phyloP scores from a whole-genome alignment of 306 rosid species.

The Trifolium pratense region DNA sequence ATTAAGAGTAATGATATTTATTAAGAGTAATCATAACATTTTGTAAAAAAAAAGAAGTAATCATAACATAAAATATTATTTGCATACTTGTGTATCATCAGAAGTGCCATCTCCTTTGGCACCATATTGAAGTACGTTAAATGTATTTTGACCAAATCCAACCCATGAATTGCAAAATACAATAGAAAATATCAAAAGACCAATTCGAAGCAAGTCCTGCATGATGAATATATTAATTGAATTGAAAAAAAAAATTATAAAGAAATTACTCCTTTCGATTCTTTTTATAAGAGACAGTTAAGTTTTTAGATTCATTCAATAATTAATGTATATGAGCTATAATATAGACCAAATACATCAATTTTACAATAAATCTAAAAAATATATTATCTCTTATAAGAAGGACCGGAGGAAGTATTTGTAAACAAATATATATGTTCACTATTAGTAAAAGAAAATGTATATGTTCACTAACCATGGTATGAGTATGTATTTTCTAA shows the following conservation, averaged over 20 bases:
- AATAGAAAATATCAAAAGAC: slow-evolving; percentile 1
- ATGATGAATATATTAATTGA: background rate
- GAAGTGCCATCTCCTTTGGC: slow-evolving; percentile 47
- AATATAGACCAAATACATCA: too few relatives aligned
- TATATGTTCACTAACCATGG: background rate
- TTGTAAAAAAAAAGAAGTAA: background rate
- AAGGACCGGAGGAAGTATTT: too few relatives aligned
- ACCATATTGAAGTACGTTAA: slow-evolving; percentile 45
- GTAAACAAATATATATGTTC: too few relatives aligned
- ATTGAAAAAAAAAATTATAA: background rate
- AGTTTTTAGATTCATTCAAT: too few relatives aligned
- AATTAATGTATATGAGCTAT: too few relatives aligned
- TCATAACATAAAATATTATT: background rate
- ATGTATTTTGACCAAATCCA: slow-evolving; percentile 3
- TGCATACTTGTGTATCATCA: slow-evolving; percentile 42
- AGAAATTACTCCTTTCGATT: too few relatives aligned
- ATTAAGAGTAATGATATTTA: too few relatives aligned
- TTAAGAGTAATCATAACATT: too few relatives aligned
- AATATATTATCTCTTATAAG: too few relatives aligned
- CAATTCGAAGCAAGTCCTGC: slow-evolving; percentile 20
- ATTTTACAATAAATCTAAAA: too few relatives aligned
- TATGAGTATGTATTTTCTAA: background rate
- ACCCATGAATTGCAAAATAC: slow-evolving; percentile 9
- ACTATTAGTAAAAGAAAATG: too few relatives aligned
- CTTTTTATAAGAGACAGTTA: too few relatives aligned